Evolutionary conservation across 441 rosid species (phyloP).

Genomic region (Theobroma grandiflorum): DNA sequence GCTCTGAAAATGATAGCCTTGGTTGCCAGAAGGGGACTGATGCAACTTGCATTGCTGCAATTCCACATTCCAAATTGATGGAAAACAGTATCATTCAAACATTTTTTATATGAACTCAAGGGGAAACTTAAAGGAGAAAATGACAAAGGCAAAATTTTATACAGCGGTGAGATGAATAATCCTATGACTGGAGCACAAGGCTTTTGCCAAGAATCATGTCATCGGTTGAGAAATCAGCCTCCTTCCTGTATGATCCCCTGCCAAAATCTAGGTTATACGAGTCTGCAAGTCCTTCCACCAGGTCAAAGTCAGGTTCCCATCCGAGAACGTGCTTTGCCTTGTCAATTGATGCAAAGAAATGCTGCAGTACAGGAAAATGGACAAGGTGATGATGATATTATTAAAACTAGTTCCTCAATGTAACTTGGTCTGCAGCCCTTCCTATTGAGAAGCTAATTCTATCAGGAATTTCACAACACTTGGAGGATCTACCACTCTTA

Average conservation of each 20-base stretch:
- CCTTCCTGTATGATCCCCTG: conserved; percentile 85
- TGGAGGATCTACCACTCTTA: neutral
- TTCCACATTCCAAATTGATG: conserved; percentile 6
- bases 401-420: conserved; percentile 1
- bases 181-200: conserved; percentile 72
- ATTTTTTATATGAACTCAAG: conserved; percentile 1
- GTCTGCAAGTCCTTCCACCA: conserved; percentile 88
- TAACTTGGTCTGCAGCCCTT: neutral
- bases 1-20: neutral
- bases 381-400: neutral
- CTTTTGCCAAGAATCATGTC: conserved; percentile 83
- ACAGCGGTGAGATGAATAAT: neutral
- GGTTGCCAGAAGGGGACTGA: neutral
- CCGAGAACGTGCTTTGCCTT: conserved; percentile 88
- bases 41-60: neutral
- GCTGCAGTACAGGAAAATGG: conserved; percentile 53
- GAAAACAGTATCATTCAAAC: neutral
- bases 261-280: conserved; percentile 94
- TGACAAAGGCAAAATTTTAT: conserved; percentile 17
- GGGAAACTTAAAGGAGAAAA: conserved; percentile 10
- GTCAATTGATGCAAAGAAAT: conserved; percentile 91
- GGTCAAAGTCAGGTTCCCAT: conserved; percentile 75
- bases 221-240: conserved; percentile 89
- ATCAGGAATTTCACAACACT: neutral
- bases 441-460: neutral